These are phyloP conservation scores for Eutrema yunnanense DNA, from an alignment of 345 rosid genomes.

Conservation along the genomic window DNA sequence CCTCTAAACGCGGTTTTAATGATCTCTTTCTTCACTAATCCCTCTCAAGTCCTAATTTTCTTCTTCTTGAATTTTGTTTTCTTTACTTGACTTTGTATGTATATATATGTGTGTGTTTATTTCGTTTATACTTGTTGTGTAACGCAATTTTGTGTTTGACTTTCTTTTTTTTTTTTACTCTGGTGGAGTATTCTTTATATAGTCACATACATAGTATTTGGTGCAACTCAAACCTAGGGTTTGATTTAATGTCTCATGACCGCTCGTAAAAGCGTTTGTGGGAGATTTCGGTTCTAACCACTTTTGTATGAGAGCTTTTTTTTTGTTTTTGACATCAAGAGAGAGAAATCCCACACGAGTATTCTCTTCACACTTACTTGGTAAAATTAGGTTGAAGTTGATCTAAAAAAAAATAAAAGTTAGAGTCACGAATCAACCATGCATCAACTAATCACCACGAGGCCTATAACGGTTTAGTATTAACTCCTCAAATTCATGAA, in stretches of 20 bases:
- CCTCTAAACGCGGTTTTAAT: conserved; percentile 23
- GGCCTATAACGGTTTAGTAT: not conserved
- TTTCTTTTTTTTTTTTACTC: not conserved
- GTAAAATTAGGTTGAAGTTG: not conserved
- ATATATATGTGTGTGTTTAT: conserved; percentile 8
- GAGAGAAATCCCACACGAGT: not conserved
- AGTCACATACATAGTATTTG: not conserved
- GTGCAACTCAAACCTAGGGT: not conserved
- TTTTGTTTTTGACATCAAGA: not conserved
- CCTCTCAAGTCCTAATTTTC: not conserved
- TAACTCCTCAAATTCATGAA: conserved; percentile 2
- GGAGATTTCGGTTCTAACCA: not conserved
- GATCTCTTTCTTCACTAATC: conserved; percentile 29
- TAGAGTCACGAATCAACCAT: conserved; percentile 23
- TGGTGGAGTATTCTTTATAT: not conserved
- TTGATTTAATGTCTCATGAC: not conserved
- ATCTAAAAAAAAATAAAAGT: not conserved
- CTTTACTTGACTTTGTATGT: conserved; percentile 13
- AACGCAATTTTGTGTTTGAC: conserved; percentile 9
- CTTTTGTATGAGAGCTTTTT: not conserved
- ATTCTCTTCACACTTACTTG: conserved; percentile 17
- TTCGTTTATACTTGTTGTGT: conserved; percentile 14
- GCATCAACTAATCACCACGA: conserved; percentile 26
- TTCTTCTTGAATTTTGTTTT: not conserved
- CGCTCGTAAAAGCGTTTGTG: not conserved